Evolutionary conservation across 441 rosid genomes (phyloP).

Genomic region (Erodium chrysanthum): DNA sequence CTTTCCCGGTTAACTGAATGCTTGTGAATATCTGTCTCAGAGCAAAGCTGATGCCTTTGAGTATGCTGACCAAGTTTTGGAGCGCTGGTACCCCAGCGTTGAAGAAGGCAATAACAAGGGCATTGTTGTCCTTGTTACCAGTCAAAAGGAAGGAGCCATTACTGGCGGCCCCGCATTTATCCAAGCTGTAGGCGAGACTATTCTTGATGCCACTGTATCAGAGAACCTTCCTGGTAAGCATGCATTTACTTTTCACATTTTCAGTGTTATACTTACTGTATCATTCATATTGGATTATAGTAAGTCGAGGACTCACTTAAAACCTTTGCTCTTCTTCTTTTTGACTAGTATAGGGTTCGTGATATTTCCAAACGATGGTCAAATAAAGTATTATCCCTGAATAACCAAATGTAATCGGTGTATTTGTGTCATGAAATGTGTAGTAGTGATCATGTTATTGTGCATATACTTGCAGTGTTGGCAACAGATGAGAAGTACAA

Average conservation of each 20-base stretch:
- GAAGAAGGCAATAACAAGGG: conserved; percentile 88
- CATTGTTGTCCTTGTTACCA: conserved; percentile 75
- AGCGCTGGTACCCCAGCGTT: conserved; percentile 77
- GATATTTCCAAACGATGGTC: not conserved
- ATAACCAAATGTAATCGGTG: not conserved
- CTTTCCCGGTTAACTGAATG: conserved; percentile 7
- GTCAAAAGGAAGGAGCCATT: conserved; percentile 91
- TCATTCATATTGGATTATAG: not conserved
- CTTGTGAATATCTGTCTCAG: conserved; percentile 30
- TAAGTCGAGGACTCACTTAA: not conserved
- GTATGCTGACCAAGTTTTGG: conserved; percentile 91
- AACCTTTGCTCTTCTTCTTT: not conserved
- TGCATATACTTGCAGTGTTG: conserved; percentile 44
- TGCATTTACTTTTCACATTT: conserved; percentile 5
- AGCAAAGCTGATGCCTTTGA: conserved; percentile 99
- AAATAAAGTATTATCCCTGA: too few relatives aligned
- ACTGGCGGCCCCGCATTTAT: conserved; percentile 87
- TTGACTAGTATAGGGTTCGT: not conserved
- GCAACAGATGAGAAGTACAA: conserved; percentile 94
- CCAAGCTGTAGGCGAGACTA: conserved; percentile 70
- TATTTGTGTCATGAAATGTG: not conserved
- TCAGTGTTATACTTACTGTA: not conserved
- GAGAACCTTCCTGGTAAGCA: conserved; percentile 87
- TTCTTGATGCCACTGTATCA: conserved; percentile 79
- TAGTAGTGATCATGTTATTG: conserved; percentile 7